A percentile compares a stretch with the other conserved stretches of the same genome.
Evolutionary conservation across 2,329 filamentous ascomycete genomes (phyloP).

Genomic region (Hypoxylon sp.): DNA sequence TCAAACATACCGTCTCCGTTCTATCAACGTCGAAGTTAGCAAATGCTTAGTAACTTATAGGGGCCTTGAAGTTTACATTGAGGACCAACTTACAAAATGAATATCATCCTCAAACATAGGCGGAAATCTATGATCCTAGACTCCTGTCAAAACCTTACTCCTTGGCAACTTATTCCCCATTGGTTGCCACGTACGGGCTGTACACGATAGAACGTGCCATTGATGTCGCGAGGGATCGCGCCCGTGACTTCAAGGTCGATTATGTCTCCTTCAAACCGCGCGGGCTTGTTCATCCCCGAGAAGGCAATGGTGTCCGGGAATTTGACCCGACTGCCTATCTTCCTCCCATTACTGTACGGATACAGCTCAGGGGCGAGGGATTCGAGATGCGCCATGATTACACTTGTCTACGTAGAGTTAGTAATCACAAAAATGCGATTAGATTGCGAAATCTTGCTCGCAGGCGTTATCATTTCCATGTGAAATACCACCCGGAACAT

Average conservation of each 20-base stretch:
- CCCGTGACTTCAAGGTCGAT: conserved; percentile 60
- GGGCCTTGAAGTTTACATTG: background rate
- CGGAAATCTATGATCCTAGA: conserved; percentile 65
- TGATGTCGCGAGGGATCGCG: conserved; percentile 60
- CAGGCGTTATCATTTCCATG: conserved; percentile 26
- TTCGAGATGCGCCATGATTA: conserved; percentile 57
- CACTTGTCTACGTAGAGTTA: conserved; percentile 27
- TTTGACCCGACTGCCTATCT: conserved; percentile 49
- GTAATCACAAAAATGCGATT: conserved; percentile 37
- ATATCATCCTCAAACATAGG: conserved; percentile 68
- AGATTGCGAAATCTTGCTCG: conserved; percentile 22
- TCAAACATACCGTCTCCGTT: conserved; percentile 50
- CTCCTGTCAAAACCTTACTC: conserved; percentile 4
- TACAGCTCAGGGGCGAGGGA: conserved; percentile 55
- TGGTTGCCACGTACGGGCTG: conserved; percentile 57
- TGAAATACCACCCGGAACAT: conserved; percentile 24
- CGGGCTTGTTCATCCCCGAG: conserved; percentile 57
- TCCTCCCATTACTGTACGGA: conserved; percentile 51
- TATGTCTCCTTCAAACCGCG: conserved; percentile 59
- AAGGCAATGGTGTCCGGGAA: conserved; percentile 56
- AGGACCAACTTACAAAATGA: conserved; percentile 48
- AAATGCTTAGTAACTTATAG: background rate
- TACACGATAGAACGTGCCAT: conserved; percentile 65
- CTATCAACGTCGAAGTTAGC: conserved; percentile 35
- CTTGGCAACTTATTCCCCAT: background rate